Percentiles rank a stretch among this genome's conserved stretches.
phyloP scores from a whole-genome alignment of 2,329 filamentous ascomycete species.

The Apiospora rasikravindrae region DNA sequence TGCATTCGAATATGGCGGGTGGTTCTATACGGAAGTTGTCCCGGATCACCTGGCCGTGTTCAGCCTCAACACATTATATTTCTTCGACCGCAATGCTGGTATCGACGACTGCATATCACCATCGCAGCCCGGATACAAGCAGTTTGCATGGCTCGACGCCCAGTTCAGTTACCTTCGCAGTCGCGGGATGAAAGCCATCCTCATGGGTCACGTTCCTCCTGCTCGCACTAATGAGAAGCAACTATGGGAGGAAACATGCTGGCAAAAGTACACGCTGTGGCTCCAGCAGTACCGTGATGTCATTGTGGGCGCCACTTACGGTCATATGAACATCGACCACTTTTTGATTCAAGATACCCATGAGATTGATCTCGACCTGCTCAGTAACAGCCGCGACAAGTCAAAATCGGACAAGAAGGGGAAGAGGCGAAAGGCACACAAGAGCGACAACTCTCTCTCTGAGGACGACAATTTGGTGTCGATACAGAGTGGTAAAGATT shows the following conservation, averaged over 20 bases:
- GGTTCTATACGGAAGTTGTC: conserved; percentile 93
- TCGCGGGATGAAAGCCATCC: conserved; percentile 89
- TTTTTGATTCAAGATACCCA: conserved; percentile 90
- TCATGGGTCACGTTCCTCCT: conserved; percentile 93
- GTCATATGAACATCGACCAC: conserved; percentile 99
- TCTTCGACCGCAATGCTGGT: conserved; percentile 91
- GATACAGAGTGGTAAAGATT: conserved; percentile 73
- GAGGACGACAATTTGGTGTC: conserved; percentile 47
- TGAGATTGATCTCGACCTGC: conserved; percentile 67
- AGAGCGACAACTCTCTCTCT: neutral
- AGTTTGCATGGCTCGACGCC: conserved; percentile 93
- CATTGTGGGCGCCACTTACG: conserved; percentile 78
- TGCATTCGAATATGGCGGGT: conserved; percentile 89
- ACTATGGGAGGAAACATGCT: conserved; percentile 95
- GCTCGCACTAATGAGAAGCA: conserved; percentile 84
- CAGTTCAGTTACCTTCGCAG: conserved; percentile 84
- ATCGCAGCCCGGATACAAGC: conserved; percentile 86
- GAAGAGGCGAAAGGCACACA: conserved; percentile 33
- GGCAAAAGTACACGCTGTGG: conserved; percentile 97
- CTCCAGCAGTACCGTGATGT: conserved; percentile 89
- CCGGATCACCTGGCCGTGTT: conserved; percentile 85
- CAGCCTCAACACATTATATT: conserved; percentile 95
- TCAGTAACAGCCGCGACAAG: conserved; percentile 37
- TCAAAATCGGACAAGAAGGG: conserved; percentile 34
- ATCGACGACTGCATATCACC: conserved; percentile 85